A percentile compares a stretch with the other conserved stretches of the same genome.
phyloP scores from a whole-genome alignment of 2,329 filamentous ascomycete species.

The Orbilia quercus region DNA sequence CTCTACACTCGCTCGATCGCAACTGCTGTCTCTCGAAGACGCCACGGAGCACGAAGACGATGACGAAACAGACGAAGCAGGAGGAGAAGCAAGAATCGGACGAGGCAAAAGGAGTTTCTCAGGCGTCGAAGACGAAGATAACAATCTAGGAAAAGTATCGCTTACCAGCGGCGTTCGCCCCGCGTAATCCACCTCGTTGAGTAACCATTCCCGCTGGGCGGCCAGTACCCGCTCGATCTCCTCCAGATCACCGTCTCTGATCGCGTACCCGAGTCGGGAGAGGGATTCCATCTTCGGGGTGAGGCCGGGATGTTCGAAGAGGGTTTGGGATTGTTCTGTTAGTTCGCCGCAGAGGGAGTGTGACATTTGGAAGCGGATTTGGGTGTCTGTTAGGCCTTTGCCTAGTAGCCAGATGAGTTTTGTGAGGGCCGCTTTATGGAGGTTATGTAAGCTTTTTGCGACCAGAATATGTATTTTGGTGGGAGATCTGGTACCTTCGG shows the following conservation, averaged over 20 bases:
- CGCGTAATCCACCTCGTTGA: conserved; percentile 63
- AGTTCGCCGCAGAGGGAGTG: conserved; percentile 83
- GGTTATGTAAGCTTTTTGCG: conserved; percentile 6
- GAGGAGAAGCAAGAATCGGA: background rate
- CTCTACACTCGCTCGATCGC: conserved; percentile 22
- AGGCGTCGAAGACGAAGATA: conserved; percentile 19
- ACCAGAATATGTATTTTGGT: background rate
- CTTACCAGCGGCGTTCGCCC: conserved; percentile 63
- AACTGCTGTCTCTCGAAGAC: conserved; percentile 41
- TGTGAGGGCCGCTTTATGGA: conserved; percentile 77
- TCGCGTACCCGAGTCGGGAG: conserved; percentile 81
- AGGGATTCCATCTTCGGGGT: conserved; percentile 73
- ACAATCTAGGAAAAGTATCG: conserved; percentile 37
- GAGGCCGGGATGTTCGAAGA: conserved; percentile 78
- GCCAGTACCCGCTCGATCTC: conserved; percentile 60
- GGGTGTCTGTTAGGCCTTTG: conserved; percentile 71
- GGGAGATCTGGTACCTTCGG: conserved; percentile 67
- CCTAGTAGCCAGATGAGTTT: conserved; percentile 89
- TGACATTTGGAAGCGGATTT: conserved; percentile 78
- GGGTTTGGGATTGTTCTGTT: conserved; percentile 77
- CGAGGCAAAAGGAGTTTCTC: conserved; percentile 15
- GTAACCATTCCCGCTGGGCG: conserved; percentile 59
- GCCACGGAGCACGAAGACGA: conserved; percentile 20
- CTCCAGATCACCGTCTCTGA: conserved; percentile 75
- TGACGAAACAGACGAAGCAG: background rate